These are phyloP conservation scores for Scorias spongiosa DNA, from an alignment of 2,329 filamentous ascomycete species.

Conservation along the genomic window DNA sequence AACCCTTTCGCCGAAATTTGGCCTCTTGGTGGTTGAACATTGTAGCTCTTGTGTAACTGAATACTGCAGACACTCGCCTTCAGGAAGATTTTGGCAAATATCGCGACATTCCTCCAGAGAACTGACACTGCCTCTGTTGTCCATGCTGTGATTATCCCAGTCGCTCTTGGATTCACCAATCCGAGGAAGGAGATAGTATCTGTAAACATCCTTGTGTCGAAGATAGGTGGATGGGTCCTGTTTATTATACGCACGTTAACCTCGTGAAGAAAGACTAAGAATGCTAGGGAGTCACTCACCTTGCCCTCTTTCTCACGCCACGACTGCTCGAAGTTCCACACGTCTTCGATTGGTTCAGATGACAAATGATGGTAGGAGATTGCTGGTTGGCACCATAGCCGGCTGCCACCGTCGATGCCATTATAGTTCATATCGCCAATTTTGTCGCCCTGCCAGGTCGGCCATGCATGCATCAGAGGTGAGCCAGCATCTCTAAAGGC, in stretches of 20 bases:
- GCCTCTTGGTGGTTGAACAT: not conserved
- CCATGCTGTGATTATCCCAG: constrained; percentile 16
- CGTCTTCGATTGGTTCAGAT: constrained; percentile 8
- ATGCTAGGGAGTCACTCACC: not conserved
- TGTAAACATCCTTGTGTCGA: constrained; percentile 13
- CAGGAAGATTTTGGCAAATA: constrained; percentile 7
- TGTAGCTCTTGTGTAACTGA: constrained; percentile 1
- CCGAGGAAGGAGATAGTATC: constrained; percentile 11
- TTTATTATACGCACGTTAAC: not conserved
- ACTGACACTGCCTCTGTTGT: constrained; percentile 10
- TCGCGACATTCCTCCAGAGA: constrained; percentile 10
- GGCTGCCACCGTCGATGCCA: not conserved
- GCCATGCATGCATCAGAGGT: constrained; percentile 11
- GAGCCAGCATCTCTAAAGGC: constrained; percentile 12
- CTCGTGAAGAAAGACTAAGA: too few species aligned
- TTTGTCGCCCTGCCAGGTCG: constrained; percentile 15
- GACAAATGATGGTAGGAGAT: constrained; percentile 14
- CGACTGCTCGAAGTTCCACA: constrained; percentile 16
- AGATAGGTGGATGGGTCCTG: constrained; percentile 2
- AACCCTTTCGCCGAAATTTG: not conserved
- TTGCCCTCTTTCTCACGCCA: constrained; percentile 4
- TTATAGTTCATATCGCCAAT: constrained; percentile 11
- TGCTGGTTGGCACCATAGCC: constrained; percentile 15
- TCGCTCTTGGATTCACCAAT: constrained; percentile 6
- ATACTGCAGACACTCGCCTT: constrained; percentile 13